These are phyloP conservation scores for Mycena rebaudengoi DNA, from an alignment of 768 basidiomycete genomes.

Conservation along the genomic window DNA sequence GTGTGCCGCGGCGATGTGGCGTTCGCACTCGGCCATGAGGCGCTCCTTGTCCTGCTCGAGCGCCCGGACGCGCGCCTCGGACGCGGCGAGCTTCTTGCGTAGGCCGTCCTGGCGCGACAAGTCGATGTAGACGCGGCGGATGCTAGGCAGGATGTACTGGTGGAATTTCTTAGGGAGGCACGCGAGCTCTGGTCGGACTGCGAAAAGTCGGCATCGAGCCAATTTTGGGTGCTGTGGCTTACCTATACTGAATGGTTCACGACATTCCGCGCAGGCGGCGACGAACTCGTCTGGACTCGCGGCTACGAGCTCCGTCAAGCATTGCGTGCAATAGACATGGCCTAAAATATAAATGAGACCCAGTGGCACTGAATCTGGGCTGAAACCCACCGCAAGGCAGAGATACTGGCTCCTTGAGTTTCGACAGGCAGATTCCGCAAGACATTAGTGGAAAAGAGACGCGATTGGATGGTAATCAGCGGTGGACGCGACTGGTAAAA, in stretches of 20 bases:
- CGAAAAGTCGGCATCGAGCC: neutral
- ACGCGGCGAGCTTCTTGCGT: slow-evolving; percentile 42
- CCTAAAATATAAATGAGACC: slow-evolving; percentile 44
- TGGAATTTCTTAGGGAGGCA: slow-evolving; percentile 61
- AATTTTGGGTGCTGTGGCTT: slow-evolving; percentile 15
- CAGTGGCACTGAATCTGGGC: neutral
- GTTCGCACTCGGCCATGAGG: slow-evolving; percentile 54
- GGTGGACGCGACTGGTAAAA: too few relatives aligned
- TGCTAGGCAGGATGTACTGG: slow-evolving; percentile 51
- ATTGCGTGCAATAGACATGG: slow-evolving; percentile 69
- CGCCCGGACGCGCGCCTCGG: slow-evolving; percentile 48
- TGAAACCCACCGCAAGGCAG: slow-evolving; percentile 66
- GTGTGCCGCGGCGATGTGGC: slow-evolving; percentile 42
- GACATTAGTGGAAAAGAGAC: slow-evolving; percentile 34
- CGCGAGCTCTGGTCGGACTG: slow-evolving; percentile 44
- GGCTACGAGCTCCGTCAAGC: slow-evolving; percentile 56
- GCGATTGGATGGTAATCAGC: neutral
- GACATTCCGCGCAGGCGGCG: slow-evolving; percentile 68
- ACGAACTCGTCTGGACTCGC: slow-evolving; percentile 41
- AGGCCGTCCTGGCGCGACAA: slow-evolving; percentile 30
- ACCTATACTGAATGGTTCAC: slow-evolving; percentile 64
- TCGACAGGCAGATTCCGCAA: slow-evolving; percentile 67
- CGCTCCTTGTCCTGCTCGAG: slow-evolving; percentile 51
- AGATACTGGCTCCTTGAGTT: slow-evolving; percentile 61
- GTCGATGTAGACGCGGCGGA: slow-evolving; percentile 63